Evolutionary conservation across 257 asterid species (phyloP).

Genomic region (Salvia hispanica): DNA sequence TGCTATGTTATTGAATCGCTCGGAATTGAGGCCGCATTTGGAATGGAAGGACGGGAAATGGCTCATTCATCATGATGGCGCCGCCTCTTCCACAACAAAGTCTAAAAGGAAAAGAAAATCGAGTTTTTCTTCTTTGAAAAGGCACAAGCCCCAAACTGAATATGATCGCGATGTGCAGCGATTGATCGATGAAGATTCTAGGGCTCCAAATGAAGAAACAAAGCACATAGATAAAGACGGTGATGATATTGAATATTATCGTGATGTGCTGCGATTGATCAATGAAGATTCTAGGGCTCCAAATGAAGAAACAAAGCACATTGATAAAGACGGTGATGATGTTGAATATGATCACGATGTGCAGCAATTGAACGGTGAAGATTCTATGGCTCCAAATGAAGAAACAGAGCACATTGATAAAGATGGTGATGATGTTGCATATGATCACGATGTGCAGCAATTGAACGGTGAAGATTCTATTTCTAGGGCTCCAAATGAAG

Average conservation of each 20-base stretch:
- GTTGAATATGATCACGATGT: too few relatives aligned
- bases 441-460: too few relatives aligned
- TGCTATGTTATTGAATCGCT: conserved; percentile 37
- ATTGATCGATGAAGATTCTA: too few relatives aligned
- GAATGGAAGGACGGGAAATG: conserved; percentile 74
- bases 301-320: too few relatives aligned
- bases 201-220: not conserved
- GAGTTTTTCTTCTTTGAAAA: not conserved
- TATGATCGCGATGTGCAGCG: not conserved
- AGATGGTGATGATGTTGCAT: too few relatives aligned
- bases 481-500: not conserved
- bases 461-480: too few relatives aligned
- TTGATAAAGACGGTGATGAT: too few relatives aligned
- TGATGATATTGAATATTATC: too few relatives aligned
- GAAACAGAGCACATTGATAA: not conserved
- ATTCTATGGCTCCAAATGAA: not conserved
- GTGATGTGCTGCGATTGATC: too few relatives aligned
- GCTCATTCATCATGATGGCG: conserved; percentile 30
- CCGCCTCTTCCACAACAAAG: not conserved
- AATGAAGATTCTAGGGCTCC: not conserved
- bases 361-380: too few relatives aligned
- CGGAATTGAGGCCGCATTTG: conserved; percentile 69
- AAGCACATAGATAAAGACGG: too few relatives aligned
- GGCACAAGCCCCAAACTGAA: not conserved
- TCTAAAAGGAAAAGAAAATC: not conserved